phyloP scores from a whole-genome alignment of 1,284 basidiomycete genomes.

The Athelia psychrophila region DNA sequence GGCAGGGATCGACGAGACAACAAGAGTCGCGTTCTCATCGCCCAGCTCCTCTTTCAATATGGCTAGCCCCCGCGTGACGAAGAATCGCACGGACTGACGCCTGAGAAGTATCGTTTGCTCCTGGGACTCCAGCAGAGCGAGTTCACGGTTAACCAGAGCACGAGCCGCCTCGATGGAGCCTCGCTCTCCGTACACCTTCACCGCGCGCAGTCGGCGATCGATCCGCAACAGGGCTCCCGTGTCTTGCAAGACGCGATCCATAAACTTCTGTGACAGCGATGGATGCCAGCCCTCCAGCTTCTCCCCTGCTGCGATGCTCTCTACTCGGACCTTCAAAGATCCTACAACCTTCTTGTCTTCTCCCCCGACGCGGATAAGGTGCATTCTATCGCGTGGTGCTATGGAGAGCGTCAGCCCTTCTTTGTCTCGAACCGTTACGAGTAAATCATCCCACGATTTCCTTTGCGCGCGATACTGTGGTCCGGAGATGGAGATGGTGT shows the following conservation, averaged over 20 bases:
- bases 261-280: background rate
- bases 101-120: background rate
- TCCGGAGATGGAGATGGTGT: constrained; percentile 40
- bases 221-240: background rate
- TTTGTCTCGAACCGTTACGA: constrained; percentile 28
- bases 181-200: background rate
- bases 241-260: background rate
- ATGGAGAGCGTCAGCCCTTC: background rate
- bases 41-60: background rate
- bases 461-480: constrained; percentile 51
- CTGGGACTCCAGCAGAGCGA: background rate
- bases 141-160: background rate
- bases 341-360: background rate
- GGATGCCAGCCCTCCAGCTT: background rate
- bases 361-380: background rate
- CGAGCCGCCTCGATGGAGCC: background rate
- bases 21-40: background rate
- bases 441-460: constrained; percentile 42
- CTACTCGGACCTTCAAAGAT: background rate
- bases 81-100: background rate
- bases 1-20: background rate
- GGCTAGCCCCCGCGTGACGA: background rate
- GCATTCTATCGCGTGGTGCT: background rate
- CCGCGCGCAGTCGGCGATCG: background rate
- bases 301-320: background rate